phyloP scores from a whole-genome alignment of 2,329 filamentous ascomycete genomes.

The Pestalotiopsis sp. region DNA sequence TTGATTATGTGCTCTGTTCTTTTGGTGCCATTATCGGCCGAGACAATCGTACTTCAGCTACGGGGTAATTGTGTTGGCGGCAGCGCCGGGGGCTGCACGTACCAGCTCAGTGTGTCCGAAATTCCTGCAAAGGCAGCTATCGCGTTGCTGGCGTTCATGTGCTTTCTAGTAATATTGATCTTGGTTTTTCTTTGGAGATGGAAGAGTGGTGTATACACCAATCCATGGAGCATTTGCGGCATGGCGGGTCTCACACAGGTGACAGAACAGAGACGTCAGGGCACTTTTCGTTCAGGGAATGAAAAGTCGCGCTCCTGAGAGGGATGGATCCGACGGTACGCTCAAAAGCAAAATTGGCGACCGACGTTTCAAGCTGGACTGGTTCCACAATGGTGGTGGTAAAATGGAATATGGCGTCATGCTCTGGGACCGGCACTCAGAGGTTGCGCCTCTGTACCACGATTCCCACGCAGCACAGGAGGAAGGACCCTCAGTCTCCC shows the following conservation, averaged over 20 bases:
- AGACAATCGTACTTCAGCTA: conserved; percentile 29
- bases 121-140: conserved; percentile 24
- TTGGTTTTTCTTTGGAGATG: conserved; percentile 26
- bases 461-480: neutral
- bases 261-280: conserved; percentile 21
- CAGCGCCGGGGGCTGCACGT: conserved; percentile 28
- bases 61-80: conserved; percentile 25
- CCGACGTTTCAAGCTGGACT: conserved; percentile 28
- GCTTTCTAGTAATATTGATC: conserved; percentile 23
- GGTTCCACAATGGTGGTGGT: conserved; percentile 24
- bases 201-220: conserved; percentile 31
- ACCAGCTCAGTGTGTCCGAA: conserved; percentile 28
- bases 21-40: conserved; percentile 29
- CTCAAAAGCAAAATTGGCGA: conserved; percentile 13
- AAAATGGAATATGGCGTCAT: conserved; percentile 28
- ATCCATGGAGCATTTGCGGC: conserved; percentile 37
- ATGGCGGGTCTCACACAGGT: conserved; percentile 32
- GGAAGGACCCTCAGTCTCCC: neutral
- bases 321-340: conserved; percentile 16
- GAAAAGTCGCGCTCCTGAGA: conserved; percentile 17
- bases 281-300: conserved; percentile 20
- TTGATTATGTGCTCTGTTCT: conserved; percentile 26
- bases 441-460: neutral
- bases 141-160: conserved; percentile 29
- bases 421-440: conserved; percentile 16